phyloP scores from a whole-genome alignment of 2,329 filamentous ascomycete species.

The Westerdykella ornata region DNA sequence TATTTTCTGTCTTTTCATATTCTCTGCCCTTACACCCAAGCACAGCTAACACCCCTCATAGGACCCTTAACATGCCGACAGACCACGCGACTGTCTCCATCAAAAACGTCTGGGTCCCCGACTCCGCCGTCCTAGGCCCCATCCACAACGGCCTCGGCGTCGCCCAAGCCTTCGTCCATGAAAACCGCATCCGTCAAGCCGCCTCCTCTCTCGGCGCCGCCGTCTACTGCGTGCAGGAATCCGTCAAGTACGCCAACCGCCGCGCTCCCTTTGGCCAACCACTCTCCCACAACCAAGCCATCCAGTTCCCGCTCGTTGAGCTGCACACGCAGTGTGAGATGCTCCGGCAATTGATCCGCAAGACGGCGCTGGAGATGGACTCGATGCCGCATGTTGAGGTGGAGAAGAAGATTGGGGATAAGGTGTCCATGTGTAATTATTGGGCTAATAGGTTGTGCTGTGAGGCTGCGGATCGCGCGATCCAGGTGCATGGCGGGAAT shows the following conservation, averaged over 20 bases:
- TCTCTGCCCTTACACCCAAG: not conserved
- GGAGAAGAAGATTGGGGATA: slow-evolving; percentile 53
- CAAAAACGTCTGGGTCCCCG: slow-evolving; percentile 52
- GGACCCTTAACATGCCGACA: slow-evolving; percentile 61
- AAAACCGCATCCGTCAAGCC: slow-evolving; percentile 60
- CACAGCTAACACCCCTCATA: slow-evolving; percentile 10
- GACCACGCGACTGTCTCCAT: slow-evolving; percentile 57
- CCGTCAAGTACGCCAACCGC: slow-evolving; percentile 50
- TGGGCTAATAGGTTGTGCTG: slow-evolving; percentile 57
- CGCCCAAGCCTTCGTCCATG: slow-evolving; percentile 59
- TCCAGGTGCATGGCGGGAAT: slow-evolving; percentile 56
- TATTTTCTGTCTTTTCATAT: slow-evolving; percentile 1
- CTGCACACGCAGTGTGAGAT: slow-evolving; percentile 57
- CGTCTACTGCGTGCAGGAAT: slow-evolving; percentile 53
- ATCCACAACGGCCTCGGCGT: slow-evolving; percentile 52
- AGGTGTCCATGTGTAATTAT: slow-evolving; percentile 61
- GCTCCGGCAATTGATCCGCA: slow-evolving; percentile 54
- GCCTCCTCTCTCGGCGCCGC: slow-evolving; percentile 55
- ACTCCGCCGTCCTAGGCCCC: slow-evolving; percentile 47
- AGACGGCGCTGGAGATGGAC: slow-evolving; percentile 58
- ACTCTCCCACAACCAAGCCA: slow-evolving; percentile 54
- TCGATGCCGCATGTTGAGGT: slow-evolving; percentile 48
- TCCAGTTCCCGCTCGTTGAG: slow-evolving; percentile 59
- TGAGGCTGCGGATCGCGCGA: slow-evolving; percentile 56
- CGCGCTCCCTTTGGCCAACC: slow-evolving; percentile 52